Evolutionary conservation across 1,284 basidiomycete genomes (phyloP), one percentile per base, ranked within the genome.

Genomic region (Ustilago xerochloae): DNA sequence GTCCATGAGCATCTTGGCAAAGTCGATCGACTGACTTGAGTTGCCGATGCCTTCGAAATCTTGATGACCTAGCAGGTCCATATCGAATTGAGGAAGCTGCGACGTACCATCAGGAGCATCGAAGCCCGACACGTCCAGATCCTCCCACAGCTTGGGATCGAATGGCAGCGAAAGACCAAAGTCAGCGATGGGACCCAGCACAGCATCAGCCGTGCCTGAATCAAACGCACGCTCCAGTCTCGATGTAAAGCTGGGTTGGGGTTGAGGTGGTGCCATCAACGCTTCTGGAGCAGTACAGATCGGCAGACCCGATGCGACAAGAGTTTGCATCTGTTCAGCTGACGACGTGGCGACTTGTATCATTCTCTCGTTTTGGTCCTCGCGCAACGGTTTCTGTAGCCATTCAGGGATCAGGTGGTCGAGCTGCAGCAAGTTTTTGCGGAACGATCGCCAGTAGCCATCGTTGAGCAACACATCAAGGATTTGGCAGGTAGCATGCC

Each of bases 381-480:
- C 64, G 9, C 29, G 36, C 26, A 63, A 24, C 0, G 61, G 61
- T 29, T 46, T 52, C 26, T 61, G 70, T 15, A 68, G 54, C 70
- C 70, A 73, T 6, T 57, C 57, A 3, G 70, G 70, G n/a, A 73
- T 48, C 6, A 63, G 33, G 18, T 68, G 61, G 10, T 73, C 60
- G 33, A 64, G 53, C 22, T 56, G 32, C 2, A 59, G 38, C 38
- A 64, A 29, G n/a, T 64, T 73, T 41, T 63, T 52, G 8, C 70
- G 70, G 57, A 73, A 68, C 2, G 70, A 67, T 3, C 46, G 55
- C 70, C 70, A 73, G 50, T 68, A 73, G 15, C 70, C 64, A 4
- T 68, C 70, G 49, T 73, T 73, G 53, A 73, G 53, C 13, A 73
- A 50, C 24, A 73, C 61, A 28, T 73, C 70, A 6, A 73, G 59